Conservation (phyloP, 805 yeast species). For the Cyberlindnera euphorbiae region DNA sequence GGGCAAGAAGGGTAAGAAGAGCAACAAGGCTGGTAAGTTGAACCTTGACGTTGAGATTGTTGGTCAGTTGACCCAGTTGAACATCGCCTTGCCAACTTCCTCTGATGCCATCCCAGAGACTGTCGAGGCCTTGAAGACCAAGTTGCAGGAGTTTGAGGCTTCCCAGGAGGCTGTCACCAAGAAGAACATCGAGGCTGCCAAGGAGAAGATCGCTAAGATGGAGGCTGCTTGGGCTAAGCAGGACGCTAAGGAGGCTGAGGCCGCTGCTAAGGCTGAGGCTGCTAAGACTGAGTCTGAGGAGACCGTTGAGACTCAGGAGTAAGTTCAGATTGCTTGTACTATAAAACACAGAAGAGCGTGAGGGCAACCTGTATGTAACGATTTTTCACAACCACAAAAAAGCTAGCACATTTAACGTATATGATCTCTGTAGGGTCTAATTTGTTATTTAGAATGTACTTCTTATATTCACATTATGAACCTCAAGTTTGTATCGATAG, state of each 20-base stretch:
- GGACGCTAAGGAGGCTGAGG: constrained; percentile 35
- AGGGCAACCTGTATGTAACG: too few species aligned
- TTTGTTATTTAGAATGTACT: neutral
- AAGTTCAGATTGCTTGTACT: constrained; percentile 1
- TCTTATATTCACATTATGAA: constrained; percentile 33
- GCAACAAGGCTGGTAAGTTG: constrained; percentile 45
- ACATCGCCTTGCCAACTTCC: constrained; percentile 72
- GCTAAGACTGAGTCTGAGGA: constrained; percentile 9
- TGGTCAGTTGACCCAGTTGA: constrained; percentile 69
- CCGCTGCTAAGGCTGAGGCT: constrained; percentile 13
- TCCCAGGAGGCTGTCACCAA: constrained; percentile 81
- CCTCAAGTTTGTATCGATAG: constrained; percentile 47
- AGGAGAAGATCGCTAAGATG: constrained; percentile 68
- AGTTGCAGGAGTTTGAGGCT: constrained; percentile 60
- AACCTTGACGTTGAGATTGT: constrained; percentile 78
- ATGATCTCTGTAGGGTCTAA: neutral
- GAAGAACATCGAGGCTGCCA: constrained; percentile 68
- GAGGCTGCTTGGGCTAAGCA: constrained; percentile 47
- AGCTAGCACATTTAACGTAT: too few species aligned
- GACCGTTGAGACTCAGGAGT: constrained; percentile 13
- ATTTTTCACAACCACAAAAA: too few species aligned
- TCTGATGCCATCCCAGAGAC: constrained; percentile 66
- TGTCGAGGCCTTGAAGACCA: constrained; percentile 62
- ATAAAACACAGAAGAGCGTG: too few species aligned
- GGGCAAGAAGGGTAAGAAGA: constrained; percentile 50